These are phyloP conservation scores for Rhizopogon vesiculosus DNA, from an alignment of 768 basidiomycete species.

Conservation along the genomic window DNA sequence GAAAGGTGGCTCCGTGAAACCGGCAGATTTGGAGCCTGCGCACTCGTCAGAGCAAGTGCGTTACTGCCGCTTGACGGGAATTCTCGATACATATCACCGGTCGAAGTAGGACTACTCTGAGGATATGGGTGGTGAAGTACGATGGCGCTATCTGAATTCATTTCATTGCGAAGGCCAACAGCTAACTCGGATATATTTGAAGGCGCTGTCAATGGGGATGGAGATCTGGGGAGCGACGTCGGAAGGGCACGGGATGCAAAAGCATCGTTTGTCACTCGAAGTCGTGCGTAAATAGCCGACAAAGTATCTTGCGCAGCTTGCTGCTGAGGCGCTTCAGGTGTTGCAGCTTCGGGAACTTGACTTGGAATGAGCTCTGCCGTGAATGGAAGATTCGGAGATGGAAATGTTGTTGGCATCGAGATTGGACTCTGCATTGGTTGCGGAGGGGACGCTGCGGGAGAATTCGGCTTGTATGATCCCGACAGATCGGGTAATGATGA, in stretches of 20 bases:
- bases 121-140: conserved; percentile 8
- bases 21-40: not conserved
- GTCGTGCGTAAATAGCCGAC: conserved; percentile 7
- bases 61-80: not conserved
- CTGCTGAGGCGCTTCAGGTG: not conserved
- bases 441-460: not conserved
- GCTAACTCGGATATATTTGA: not conserved
- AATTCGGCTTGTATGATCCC: not conserved
- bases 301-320: conserved; percentile 4
- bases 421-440: not conserved
- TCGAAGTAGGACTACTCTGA: conserved; percentile 1
- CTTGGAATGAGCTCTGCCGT: not conserved
- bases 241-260: conserved; percentile 1
- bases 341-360: not conserved
- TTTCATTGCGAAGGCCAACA: not conserved
- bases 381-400: not conserved
- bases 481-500: not conserved
- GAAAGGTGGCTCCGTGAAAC: conserved; percentile 1
- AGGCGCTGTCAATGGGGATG: conserved; percentile 8
- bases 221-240: not conserved
- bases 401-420: not conserved
- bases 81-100: not conserved
- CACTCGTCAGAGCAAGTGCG: not conserved
- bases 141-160: not conserved
- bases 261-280: conserved; percentile 4